Evolutionary conservation across 345 rosid genomes (phyloP).

Genomic region (Salix caprea): DNA sequence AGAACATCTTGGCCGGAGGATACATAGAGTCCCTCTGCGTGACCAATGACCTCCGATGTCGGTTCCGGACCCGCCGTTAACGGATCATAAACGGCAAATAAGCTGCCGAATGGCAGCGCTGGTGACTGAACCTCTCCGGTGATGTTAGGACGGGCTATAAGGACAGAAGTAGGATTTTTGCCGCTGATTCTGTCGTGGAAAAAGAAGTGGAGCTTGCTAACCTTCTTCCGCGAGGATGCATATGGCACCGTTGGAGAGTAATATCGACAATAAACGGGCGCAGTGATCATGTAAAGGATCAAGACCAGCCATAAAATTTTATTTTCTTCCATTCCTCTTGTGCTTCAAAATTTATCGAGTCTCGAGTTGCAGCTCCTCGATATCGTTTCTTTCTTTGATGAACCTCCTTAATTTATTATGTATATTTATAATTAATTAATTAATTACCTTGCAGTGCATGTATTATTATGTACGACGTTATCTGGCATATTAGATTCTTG

Average conservation of each 20-base stretch:
- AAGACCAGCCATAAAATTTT: background rate
- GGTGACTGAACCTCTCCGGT: background rate
- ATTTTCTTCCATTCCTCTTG: background rate
- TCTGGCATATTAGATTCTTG: too few relatives aligned
- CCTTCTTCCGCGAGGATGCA: conserved; percentile 2
- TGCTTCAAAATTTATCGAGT: background rate
- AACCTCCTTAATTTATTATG: too few relatives aligned
- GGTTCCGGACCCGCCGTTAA: conserved; percentile 36
- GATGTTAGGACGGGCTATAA: conserved; percentile 11
- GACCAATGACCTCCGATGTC: conserved; percentile 28
- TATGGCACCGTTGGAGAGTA: conserved; percentile 6
- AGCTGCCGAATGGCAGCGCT: conserved; percentile 24
- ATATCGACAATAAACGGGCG: background rate
- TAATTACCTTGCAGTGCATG: too few relatives aligned
- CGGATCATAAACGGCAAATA: conserved; percentile 43
- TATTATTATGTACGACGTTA: too few relatives aligned
- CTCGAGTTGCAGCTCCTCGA: too few relatives aligned
- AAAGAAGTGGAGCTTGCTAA: conserved; percentile 11
- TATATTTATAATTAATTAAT: too few relatives aligned
- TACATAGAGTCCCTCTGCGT: conserved; percentile 42
- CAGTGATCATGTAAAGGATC: background rate
- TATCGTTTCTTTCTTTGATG: too few relatives aligned
- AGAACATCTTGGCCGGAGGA: conserved; percentile 21
- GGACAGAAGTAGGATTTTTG: conserved; percentile 6
- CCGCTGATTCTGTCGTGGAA: conserved; percentile 12